Percentiles rank a stretch among this genome's conserved stretches.
These are phyloP conservation scores for Trifolium dubium DNA, from an alignment of 306 rosid genomes.

Conservation along the genomic window DNA sequence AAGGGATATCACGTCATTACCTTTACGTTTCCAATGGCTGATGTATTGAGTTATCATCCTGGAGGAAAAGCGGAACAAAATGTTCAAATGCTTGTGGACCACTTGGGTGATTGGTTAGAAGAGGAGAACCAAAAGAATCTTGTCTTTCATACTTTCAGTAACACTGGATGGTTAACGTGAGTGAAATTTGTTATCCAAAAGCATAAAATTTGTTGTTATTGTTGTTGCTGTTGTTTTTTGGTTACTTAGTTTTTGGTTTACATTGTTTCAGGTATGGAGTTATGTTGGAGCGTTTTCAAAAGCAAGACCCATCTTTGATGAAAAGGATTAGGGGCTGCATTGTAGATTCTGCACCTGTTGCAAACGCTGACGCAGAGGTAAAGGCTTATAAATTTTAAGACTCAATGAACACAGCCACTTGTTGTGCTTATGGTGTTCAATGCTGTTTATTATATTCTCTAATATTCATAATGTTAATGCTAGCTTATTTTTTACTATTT, in stretches of 20 bases:
- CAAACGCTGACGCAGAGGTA: conserved; percentile 89
- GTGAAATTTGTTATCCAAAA: conserved; percentile 33
- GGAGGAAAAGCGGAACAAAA: conserved; percentile 91
- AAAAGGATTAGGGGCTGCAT: conserved; percentile 86
- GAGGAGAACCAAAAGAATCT: conserved; percentile 86
- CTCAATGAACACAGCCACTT: conserved; percentile 1
- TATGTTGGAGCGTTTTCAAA: conserved; percentile 75
- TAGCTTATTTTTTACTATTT: conserved; percentile 12
- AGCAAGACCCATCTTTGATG: conserved; percentile 60
- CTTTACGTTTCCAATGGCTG: conserved; percentile 91
- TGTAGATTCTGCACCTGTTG: conserved; percentile 99
- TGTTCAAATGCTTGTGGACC: conserved; percentile 72
- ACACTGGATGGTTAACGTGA: conserved; percentile 98
- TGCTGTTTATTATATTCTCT: conserved; percentile 27
- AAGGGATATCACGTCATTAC: conserved; percentile 89
- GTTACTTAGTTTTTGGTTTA: conserved; percentile 30
- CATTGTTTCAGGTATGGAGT: conserved; percentile 75
- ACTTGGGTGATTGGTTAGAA: conserved; percentile 91
- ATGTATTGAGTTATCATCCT: conserved; percentile 69
- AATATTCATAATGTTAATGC: not conserved
- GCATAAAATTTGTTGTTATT: conserved; percentile 10
- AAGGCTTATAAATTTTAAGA: conserved; percentile 28
- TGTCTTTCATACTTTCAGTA: conserved; percentile 94
- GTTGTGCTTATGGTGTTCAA: conserved; percentile 8
- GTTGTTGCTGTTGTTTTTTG: conserved; percentile 10